Percentiles rank a stretch among this genome's conserved stretches.
Conservation (phyloP, 2,329 filamentous ascomycete species). For the Hymenoscyphus infarciens region DNA sequence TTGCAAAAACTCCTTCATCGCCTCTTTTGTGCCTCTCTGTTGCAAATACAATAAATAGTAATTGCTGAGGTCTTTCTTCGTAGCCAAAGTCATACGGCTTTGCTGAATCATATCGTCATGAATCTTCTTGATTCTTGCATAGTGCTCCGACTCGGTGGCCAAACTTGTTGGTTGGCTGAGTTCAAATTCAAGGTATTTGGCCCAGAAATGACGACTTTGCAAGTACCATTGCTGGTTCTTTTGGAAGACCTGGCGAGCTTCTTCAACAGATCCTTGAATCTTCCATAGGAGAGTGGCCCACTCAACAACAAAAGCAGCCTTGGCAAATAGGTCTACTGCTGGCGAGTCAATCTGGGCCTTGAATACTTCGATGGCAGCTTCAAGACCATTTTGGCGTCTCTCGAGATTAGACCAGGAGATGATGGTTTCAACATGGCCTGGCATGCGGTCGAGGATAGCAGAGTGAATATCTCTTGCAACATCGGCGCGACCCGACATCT, state of each 20-base stretch:
- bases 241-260: conserved; percentile 78
- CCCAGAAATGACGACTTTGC: conserved; percentile 86
- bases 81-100: conserved; percentile 63
- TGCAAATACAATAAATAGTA: conserved; percentile 81
- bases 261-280: conserved; percentile 73
- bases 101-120: conserved; percentile 71
- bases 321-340: conserved; percentile 71
- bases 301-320: conserved; percentile 82
- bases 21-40: conserved; percentile 74
- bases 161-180: conserved; percentile 71
- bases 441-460: conserved; percentile 71
- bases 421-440: conserved; percentile 83
- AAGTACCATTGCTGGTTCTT: conserved; percentile 81
- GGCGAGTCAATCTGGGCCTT: conserved; percentile 75
- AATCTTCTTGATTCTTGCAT: conserved; percentile 74
- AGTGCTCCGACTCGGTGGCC: conserved; percentile 61
- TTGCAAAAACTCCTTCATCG: conserved; percentile 80
- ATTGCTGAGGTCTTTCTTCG: conserved; percentile 72
- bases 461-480: conserved; percentile 82
- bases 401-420: conserved; percentile 83
- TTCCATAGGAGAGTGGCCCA: conserved; percentile 89
- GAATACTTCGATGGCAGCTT: conserved; percentile 80
- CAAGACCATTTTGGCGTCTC: conserved; percentile 76
- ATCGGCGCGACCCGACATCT: conserved; percentile 72
- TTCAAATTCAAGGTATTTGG: conserved; percentile 84